Base-by-base conservation (phyloP, 495 filamentous ascomycete species). In the Penicillium ochrochloron region DNA sequence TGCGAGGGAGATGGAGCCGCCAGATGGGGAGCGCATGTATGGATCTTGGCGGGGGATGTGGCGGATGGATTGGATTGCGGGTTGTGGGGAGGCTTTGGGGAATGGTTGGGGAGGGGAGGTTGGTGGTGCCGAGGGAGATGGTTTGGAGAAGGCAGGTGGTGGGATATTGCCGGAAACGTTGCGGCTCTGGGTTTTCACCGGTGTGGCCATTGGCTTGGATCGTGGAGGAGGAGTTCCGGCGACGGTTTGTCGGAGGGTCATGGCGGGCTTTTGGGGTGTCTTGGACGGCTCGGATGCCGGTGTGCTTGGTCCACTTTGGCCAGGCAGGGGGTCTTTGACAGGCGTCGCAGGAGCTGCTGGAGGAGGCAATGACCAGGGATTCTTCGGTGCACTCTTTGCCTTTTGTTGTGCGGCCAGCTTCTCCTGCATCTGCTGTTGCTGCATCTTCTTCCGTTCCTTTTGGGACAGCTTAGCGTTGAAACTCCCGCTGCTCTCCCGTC, bases 391-490 rank as follows among this genome's bases (percentile, higher is more conserved):
- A 23, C 82, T 75, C 34, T 81, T 76, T 27, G 75, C 70, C 53
- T 79, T 80, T 68, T 85, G 77, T 48, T 87, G 77, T 29, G 79
- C 75, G 60, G 72, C 73, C 2, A 79, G 61, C 63, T 72, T 73
- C 63, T 89, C 80, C 61, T 90, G 88, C 63, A 85, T 76, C 66
- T 86, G 84, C 69, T 89, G 85, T 65, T 92, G 88, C 66, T 92
- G 87, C 53, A 91, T 84, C 71, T 86, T 92, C 78, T 97, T 97
- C 12, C 92, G 87, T 70, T 97, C 94, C 70, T 93, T 94, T 66
- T 98, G 95, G 1, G 92, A 95, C 46, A 96, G 66, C 87, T 96
- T 74, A 72, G 78, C 51, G 61, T 78, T 59, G 44, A 75, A 71
- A 39, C 67, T 71, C 61, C 67, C 67, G 57, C 70, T 75, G 66